Evolutionary conservation across 108 stramenopile genomes (phyloP).

Genomic region (Cyclotella sp.): DNA sequence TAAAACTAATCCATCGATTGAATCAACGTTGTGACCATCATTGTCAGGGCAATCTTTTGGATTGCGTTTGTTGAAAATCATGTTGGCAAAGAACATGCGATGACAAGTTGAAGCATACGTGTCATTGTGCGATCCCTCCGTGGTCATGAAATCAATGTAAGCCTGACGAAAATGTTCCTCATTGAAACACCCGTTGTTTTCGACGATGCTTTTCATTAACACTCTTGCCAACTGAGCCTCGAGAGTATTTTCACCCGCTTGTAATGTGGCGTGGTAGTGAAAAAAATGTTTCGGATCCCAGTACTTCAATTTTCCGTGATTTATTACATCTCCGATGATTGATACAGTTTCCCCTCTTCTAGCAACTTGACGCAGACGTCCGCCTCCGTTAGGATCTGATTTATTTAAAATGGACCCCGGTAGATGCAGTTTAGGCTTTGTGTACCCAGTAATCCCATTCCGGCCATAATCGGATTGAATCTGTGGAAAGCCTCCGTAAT

Average conservation of each 20-base stretch:
- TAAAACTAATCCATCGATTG: constrained; percentile 84
- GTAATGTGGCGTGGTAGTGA: constrained; percentile 88
- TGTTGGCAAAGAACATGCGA: constrained; percentile 93
- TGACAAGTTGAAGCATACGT: constrained; percentile 91
- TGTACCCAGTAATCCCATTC: constrained; percentile 62
- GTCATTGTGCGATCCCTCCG: constrained; percentile 84
- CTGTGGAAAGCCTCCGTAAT: constrained; percentile 79
- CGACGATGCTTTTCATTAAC: constrained; percentile 68
- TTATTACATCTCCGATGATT: constrained; percentile 90
- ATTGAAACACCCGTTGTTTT: constrained; percentile 52
- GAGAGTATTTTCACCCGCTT: constrained; percentile 85
- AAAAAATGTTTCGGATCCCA: constrained; percentile 75
- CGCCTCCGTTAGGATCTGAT: constrained; percentile 85
- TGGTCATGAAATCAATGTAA: constrained; percentile 89
- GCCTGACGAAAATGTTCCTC: constrained; percentile 74
- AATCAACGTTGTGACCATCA: constrained; percentile 91
- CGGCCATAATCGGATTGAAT: constrained; percentile 70
- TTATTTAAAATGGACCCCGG: constrained; percentile 86
- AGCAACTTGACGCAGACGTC: constrained; percentile 44
- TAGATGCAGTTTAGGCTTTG: constrained; percentile 59
- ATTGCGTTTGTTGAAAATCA: constrained; percentile 53
- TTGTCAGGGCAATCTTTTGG: constrained; percentile 88
- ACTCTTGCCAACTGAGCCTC: constrained; percentile 77
- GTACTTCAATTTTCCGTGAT: constrained; percentile 81
- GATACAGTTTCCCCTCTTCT: constrained; percentile 27